phyloP scores from a whole-genome alignment of 2,329 filamentous ascomycete species.

The Neonectria punicea region DNA sequence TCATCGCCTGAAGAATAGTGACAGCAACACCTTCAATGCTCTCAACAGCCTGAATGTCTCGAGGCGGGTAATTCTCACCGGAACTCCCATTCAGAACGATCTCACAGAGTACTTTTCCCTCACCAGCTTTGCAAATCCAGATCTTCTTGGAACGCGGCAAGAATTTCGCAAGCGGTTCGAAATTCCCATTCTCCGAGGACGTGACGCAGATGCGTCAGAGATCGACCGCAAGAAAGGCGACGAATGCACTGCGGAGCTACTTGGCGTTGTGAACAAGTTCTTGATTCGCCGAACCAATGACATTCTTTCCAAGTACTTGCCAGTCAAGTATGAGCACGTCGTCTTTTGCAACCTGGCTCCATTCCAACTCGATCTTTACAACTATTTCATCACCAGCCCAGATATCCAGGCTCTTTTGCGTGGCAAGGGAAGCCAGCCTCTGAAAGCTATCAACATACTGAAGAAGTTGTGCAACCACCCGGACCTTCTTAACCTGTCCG shows the following conservation, averaged over 20 bases:
- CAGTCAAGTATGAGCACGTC: constrained; percentile 98
- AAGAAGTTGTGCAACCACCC: constrained; percentile 99
- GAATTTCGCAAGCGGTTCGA: constrained; percentile 97
- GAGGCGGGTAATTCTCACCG: constrained; percentile 91
- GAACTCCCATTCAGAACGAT: constrained; percentile 98
- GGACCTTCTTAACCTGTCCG: constrained; percentile 84
- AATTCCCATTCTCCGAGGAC: constrained; percentile 88
- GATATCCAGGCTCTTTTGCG: constrained; percentile 91
- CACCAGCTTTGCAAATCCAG: constrained; percentile 95
- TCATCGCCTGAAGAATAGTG: constrained; percentile 94
- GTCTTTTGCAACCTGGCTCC: constrained; percentile 96
- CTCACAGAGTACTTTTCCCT: constrained; percentile 97
- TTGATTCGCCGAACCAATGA: constrained; percentile 98
- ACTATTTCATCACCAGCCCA: constrained; percentile 95
- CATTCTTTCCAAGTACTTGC: constrained; percentile 95
- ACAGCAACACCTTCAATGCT: constrained; percentile 93
- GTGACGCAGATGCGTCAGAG: constrained; percentile 90
- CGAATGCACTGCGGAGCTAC: constrained; percentile 82
- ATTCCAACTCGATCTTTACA: constrained; percentile 94
- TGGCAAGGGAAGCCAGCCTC: constrained; percentile 93
- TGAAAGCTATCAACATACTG: constrained; percentile 95
- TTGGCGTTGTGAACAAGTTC: constrained; percentile 93
- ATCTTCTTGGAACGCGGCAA: constrained; percentile 84
- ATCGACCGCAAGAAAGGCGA: constrained; percentile 85
- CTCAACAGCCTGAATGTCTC: constrained; percentile 91